These are phyloP conservation scores for Penicillium psychrofluorescens DNA, from an alignment of 495 filamentous ascomycete species.

Conservation along the genomic window DNA sequence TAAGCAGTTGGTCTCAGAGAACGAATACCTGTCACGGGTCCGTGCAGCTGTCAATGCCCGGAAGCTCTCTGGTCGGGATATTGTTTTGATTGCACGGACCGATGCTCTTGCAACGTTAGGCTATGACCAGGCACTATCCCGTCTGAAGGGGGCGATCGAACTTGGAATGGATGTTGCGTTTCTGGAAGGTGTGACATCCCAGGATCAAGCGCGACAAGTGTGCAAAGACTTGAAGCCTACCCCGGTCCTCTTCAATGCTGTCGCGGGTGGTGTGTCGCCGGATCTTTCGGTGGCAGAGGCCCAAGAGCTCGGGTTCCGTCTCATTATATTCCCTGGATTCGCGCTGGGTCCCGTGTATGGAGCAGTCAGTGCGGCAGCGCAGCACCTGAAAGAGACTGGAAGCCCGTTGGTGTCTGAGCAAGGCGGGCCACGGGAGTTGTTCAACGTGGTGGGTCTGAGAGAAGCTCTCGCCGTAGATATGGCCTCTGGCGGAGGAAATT, in stretches of 20 bases:
- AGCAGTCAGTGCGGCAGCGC: constrained; percentile 1
- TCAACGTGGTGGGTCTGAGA: constrained; percentile 7
- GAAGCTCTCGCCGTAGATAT: constrained; percentile 4
- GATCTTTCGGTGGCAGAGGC: constrained; percentile 13
- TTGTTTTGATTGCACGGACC: constrained; percentile 52
- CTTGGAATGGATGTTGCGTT: constrained; percentile 50
- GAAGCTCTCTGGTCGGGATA: constrained; percentile 33
- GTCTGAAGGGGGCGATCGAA: constrained; percentile 39
- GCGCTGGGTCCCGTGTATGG: constrained; percentile 2
- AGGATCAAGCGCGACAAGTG: constrained; percentile 8
- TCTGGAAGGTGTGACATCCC: constrained; percentile 45
- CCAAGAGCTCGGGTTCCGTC: constrained; percentile 14
- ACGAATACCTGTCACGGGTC: constrained; percentile 43
- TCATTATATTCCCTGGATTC: constrained; percentile 18
- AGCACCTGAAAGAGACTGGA: constrained; percentile 7
- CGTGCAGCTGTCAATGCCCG: constrained; percentile 30
- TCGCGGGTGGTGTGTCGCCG: constrained; percentile 17
- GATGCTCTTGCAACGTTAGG: constrained; percentile 47
- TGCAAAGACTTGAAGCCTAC: constrained; percentile 13
- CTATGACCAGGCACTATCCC: constrained; percentile 42
- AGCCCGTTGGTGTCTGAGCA: neutral
- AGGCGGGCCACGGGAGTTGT: constrained; percentile 2
- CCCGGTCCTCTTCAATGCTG: constrained; percentile 21
- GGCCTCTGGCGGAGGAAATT: constrained; percentile 3
- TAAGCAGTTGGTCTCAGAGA: constrained; percentile 45